Percentiles rank a stretch among this genome's conserved stretches.
Conservation (phyloP, 2,329 filamentous ascomycete genomes). For the Pseudocercospora musae region DNA sequence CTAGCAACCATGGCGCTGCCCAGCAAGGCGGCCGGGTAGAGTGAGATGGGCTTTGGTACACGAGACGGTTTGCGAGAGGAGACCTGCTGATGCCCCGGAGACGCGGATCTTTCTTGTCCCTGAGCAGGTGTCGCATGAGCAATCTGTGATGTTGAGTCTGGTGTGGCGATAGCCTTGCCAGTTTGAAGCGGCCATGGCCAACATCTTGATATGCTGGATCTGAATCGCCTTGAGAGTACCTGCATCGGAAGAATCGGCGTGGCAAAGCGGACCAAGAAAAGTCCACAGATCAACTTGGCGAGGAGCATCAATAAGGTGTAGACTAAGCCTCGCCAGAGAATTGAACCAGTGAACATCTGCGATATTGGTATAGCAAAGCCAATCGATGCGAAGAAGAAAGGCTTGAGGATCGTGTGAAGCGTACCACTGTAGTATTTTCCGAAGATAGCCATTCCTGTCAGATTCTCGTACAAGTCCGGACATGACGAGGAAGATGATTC, state of each 20-base stretch:
- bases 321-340: slow-evolving; percentile 70
- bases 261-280: slow-evolving; percentile 41
- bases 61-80: neutral
- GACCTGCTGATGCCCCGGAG: neutral
- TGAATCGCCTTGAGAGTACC: neutral
- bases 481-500: neutral
- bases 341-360: slow-evolving; percentile 59
- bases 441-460: slow-evolving; percentile 38
- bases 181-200: neutral
- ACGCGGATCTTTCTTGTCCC: neutral
- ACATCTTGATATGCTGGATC: neutral
- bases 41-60: slow-evolving; percentile 53
- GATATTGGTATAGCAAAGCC: slow-evolving; percentile 76
- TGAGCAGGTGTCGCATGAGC: neutral
- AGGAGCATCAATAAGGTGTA: slow-evolving; percentile 70
- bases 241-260: slow-evolving; percentile 5
- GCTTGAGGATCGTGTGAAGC: slow-evolving; percentile 57
- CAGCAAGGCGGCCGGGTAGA: slow-evolving; percentile 66
- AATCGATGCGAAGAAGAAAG: slow-evolving; percentile 72
- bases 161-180: neutral
- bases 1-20: slow-evolving; percentile 69
- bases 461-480: slow-evolving; percentile 9
- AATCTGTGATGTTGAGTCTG: neutral
- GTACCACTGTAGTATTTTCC: slow-evolving; percentile 46
- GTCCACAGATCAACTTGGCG: slow-evolving; percentile 41